phyloP scores from a whole-genome alignment of 164 flowering plant genomes.

The Platanus orientalis region DNA sequence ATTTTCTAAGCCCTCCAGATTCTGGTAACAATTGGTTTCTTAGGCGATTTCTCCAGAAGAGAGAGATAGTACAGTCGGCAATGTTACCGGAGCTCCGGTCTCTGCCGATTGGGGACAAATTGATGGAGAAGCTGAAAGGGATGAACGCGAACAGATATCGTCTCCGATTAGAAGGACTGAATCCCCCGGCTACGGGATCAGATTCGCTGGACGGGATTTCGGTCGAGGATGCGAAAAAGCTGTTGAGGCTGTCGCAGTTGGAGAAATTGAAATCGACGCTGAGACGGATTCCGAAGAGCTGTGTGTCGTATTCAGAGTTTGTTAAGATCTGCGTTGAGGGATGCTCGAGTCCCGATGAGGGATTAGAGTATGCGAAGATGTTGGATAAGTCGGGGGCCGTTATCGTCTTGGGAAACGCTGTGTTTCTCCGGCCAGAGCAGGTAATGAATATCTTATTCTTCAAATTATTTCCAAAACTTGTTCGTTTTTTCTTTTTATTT shows the following conservation, averaged over 20 bases:
- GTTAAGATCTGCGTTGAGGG: conserved; percentile 47
- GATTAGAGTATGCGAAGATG: conserved; percentile 45
- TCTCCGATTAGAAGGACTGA: conserved; percentile 50
- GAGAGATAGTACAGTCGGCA: too few species aligned
- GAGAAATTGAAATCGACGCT: conserved; percentile 56
- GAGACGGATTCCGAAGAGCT: conserved; percentile 28
- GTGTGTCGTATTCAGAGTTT: conserved; percentile 54
- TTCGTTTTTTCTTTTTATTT: background rate
- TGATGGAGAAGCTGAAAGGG: conserved; percentile 46
- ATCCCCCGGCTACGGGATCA: conserved; percentile 25
- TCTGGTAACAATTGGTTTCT: too few species aligned
- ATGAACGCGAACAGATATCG: conserved; percentile 46
- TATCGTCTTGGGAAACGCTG: conserved; percentile 68
- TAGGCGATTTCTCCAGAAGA: too few species aligned
- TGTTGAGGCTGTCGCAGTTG: conserved; percentile 54
- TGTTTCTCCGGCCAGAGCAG: conserved; percentile 81
- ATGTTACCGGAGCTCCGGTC: conserved; percentile 26
- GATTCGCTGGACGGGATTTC: conserved; percentile 24
- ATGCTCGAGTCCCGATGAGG: conserved; percentile 42
- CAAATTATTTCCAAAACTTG: too few species aligned
- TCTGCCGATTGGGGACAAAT: conserved; percentile 34
- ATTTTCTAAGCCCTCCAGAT: too few species aligned
- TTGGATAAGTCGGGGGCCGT: conserved; percentile 74
- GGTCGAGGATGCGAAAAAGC: conserved; percentile 55
- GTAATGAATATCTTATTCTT: conserved; percentile 25